Conservation (phyloP, 2,329 filamentous ascomycete species). For the Sclerotinia nivalis region DNA sequence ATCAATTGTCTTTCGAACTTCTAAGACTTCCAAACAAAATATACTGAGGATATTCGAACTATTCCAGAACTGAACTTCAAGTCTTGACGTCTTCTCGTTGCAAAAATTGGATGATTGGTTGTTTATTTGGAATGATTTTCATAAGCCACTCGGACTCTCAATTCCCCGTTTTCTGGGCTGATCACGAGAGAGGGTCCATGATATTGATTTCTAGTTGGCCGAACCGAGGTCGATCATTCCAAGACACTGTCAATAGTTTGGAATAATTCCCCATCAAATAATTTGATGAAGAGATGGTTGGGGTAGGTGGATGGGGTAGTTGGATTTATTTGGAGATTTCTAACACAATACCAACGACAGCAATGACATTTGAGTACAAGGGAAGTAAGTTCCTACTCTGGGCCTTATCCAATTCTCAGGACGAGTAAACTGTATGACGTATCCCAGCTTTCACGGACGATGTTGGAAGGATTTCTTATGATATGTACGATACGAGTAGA, state of each 20-base stretch:
- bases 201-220: constrained; percentile 5
- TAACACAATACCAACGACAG: not conserved
- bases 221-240: constrained; percentile 19
- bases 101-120: constrained; percentile 15
- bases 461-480: not conserved
- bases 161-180: constrained; percentile 19
- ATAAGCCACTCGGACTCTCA: constrained; percentile 23
- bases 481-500: not conserved
- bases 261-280: not conserved
- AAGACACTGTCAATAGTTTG: not conserved
- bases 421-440: not conserved
- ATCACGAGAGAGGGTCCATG: constrained; percentile 18
- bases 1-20: constrained; percentile 19
- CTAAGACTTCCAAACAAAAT: constrained; percentile 3
- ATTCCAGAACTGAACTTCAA: constrained; percentile 2
- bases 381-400: not conserved
- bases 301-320: not conserved
- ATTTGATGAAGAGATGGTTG: not conserved
- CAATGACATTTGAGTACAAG: not conserved
- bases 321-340: not conserved
- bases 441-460: not conserved
- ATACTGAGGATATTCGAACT: constrained; percentile 2
- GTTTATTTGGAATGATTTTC: constrained; percentile 14
- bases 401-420: not conserved
- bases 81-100: not conserved